Percentiles rank a stretch among this genome's conserved stretches.
phyloP scores from a whole-genome alignment of 257 asterid genomes.

The Fraxinus excelsior region DNA sequence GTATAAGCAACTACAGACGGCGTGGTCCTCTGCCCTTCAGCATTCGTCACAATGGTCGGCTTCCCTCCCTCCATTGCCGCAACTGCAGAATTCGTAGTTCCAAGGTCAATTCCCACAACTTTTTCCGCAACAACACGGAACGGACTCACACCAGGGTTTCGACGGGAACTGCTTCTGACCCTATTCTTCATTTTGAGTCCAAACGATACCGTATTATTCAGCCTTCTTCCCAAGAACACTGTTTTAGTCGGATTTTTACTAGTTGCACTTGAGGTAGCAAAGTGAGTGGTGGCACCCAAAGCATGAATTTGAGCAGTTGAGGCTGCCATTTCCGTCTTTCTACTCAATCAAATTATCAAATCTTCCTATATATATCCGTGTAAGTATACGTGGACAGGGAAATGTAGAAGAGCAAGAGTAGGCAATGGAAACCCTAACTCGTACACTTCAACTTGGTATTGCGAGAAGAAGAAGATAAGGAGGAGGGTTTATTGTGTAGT shows the following conservation, averaged over 20 bases:
- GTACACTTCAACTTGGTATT: neutral
- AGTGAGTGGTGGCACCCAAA: constrained; percentile 50
- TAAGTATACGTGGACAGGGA: neutral
- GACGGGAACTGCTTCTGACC: constrained; percentile 28
- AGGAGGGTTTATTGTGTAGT: constrained; percentile 15
- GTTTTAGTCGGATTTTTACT: constrained; percentile 34
- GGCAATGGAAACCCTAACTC: constrained; percentile 25
- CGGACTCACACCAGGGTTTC: constrained; percentile 21
- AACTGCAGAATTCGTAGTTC: constrained; percentile 89
- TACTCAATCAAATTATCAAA: neutral
- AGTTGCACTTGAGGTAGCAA: constrained; percentile 35
- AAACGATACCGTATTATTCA: constrained; percentile 34
- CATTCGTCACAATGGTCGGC: constrained; percentile 85
- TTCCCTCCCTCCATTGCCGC: constrained; percentile 98
- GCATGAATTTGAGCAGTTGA: constrained; percentile 69
- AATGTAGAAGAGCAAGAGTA: neutral
- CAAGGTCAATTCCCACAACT: constrained; percentile 86
- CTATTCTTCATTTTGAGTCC: constrained; percentile 50
- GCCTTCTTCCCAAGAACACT: constrained; percentile 51
- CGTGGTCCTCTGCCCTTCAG: constrained; percentile 88
- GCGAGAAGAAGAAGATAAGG: constrained; percentile 28
- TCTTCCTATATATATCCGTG: neutral
- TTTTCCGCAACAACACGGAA: constrained; percentile 83
- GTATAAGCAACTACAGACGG: constrained; percentile 94
- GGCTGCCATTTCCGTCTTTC: constrained; percentile 42